Conservation (phyloP, 441 rosid species). For the Populus hybrid region DNA sequence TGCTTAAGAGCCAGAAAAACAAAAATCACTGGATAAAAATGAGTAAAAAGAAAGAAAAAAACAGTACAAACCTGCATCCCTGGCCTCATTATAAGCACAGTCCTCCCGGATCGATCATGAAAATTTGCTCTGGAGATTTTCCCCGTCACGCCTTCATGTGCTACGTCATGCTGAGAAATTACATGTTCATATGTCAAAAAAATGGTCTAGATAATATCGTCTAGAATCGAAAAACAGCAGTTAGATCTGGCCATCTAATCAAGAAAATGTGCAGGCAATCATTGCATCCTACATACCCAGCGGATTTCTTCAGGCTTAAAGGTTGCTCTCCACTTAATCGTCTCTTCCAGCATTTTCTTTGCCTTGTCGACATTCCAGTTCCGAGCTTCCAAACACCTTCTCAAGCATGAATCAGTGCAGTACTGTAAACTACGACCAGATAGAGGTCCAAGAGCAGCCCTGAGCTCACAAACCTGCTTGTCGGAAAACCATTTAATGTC, state of each 20-base stretch:
- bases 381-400: conserved; percentile 88
- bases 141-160: conserved; percentile 88
- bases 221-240: not conserved
- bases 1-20: not conserved
- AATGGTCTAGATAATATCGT: conserved; percentile 3
- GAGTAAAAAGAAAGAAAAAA: too few species aligned
- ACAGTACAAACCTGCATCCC: conserved; percentile 66
- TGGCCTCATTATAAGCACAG: conserved; percentile 85
- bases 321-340: conserved; percentile 80
- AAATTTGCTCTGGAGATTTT: conserved; percentile 81
- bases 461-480: conserved; percentile 61
- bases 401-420: conserved; percentile 75
- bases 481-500: not conserved
- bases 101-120: conserved; percentile 76
- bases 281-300: conserved; percentile 49
- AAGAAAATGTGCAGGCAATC: too few species aligned
- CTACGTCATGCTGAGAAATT: conserved; percentile 56
- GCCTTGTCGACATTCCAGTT: conserved; percentile 77
- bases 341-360: conserved; percentile 80
- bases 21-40: too few species aligned
- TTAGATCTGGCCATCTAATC: too few species aligned
- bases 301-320: conserved; percentile 85
- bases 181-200: not conserved
- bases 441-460: conserved; percentile 53
- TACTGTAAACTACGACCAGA: conserved; percentile 47